A percentile compares a stretch with the other conserved stretches of the same genome.
Evolutionary conservation across 2,329 filamentous ascomycete species (phyloP).

Genomic region (Cercospora sesami): DNA sequence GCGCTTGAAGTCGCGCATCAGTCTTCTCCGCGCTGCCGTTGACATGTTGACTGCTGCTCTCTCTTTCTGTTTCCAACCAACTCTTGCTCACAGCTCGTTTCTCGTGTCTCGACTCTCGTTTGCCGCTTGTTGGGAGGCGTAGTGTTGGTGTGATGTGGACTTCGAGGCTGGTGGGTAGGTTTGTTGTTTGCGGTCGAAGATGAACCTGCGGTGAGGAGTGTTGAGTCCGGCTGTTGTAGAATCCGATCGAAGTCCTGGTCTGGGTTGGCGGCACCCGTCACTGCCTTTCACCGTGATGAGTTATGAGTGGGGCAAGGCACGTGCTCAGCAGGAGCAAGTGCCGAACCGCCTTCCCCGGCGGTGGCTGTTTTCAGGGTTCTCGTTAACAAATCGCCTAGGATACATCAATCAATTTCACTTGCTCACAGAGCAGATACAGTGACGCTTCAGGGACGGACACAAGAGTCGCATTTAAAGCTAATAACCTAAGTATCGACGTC

Average conservation of each 20-base stretch:
- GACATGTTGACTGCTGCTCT: constrained; percentile 63
- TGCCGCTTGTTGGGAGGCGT: not conserved
- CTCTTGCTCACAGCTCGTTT: not conserved
- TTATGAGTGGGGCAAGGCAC: constrained; percentile 1
- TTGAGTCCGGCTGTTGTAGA: not conserved
- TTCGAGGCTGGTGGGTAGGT: not conserved
- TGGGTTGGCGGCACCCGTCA: not conserved
- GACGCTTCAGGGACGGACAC: not conserved
- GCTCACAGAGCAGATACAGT: not conserved
- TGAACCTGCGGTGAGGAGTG: not conserved
- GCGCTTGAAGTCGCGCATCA: constrained; percentile 99
- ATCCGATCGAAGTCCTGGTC: not conserved
- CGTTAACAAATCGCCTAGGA: not conserved
- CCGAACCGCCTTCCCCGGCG: not conserved
- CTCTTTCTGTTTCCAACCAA: not conserved
- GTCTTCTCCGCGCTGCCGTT: constrained; percentile 86
- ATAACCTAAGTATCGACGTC: not conserved
- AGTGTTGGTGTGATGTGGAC: not conserved
- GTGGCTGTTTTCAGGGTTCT: not conserved
- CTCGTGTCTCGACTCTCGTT: not conserved
- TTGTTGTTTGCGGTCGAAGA: not conserved
- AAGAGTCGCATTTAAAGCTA: not conserved
- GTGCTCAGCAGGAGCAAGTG: not conserved
- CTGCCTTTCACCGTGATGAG: constrained; percentile 6
- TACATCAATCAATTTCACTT: not conserved